Percentiles rank a stretch among this genome's conserved stretches.
Evolutionary conservation across 768 basidiomycete species (phyloP).

Genomic region (Leccinum sublutescens): DNA sequence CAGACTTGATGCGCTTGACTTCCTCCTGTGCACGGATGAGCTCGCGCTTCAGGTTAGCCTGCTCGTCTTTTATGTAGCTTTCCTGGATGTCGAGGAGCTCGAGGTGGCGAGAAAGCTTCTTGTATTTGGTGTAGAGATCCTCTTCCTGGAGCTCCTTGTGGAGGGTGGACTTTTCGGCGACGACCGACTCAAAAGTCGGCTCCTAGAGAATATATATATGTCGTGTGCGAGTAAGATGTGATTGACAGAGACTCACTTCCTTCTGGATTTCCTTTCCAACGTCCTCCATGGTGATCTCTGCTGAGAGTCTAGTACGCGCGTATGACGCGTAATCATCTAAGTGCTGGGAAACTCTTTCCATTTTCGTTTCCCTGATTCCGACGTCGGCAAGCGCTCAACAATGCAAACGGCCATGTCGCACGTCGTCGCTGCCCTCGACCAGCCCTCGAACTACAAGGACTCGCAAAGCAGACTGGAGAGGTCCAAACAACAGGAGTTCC

Average conservation of each 20-base stretch:
- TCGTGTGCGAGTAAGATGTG: neutral
- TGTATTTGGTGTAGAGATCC: conserved; percentile 96
- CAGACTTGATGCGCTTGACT: conserved; percentile 98
- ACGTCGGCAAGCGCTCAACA: neutral
- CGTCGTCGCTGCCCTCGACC: conserved; percentile 81
- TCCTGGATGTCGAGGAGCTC: conserved; percentile 95
- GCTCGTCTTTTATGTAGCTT: conserved; percentile 98
- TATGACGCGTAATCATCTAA: conserved; percentile 30
- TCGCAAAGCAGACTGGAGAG: conserved; percentile 82
- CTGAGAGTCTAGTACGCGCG: conserved; percentile 10
- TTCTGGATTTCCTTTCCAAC: conserved; percentile 82
- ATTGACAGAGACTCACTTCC: conserved; percentile 52
- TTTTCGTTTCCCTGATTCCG: conserved; percentile 10
- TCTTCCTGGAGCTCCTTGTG: conserved; percentile 85
- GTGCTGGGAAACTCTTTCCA: conserved; percentile 31
- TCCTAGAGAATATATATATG: conserved; percentile 49
- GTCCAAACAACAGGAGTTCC: conserved; percentile 73
- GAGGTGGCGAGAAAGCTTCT: conserved; percentile 90
- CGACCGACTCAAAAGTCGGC: conserved; percentile 83
- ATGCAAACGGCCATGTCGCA: conserved; percentile 63
- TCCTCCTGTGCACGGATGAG: conserved; percentile 98
- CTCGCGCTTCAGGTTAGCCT: conserved; percentile 95
- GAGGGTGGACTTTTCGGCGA: conserved; percentile 85
- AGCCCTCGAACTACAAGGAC: conserved; percentile 97
- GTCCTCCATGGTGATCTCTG: conserved; percentile 67